These are phyloP conservation scores for Lachnellula arida DNA, from an alignment of 2,329 filamentous ascomycete species.

Conservation along the genomic window DNA sequence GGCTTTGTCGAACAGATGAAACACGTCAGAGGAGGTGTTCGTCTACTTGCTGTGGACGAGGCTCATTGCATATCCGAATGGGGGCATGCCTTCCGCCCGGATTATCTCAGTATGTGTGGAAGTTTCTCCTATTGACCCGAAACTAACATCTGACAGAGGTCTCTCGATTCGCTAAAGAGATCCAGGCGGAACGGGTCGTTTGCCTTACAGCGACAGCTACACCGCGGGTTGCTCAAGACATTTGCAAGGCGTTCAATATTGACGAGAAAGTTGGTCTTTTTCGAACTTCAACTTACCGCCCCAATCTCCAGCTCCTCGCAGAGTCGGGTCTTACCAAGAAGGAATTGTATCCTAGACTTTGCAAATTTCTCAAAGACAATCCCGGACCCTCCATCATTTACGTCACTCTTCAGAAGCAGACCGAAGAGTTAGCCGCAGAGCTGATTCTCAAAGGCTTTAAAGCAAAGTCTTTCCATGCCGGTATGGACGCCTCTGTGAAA, in stretches of 20 bases:
- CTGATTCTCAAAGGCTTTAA: conserved; percentile 38
- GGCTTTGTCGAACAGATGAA: conserved; percentile 53
- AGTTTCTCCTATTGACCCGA: not conserved
- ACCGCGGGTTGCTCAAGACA: conserved; percentile 49
- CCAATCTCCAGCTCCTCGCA: conserved; percentile 50
- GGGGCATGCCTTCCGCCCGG: conserved; percentile 46
- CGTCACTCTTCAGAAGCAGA: conserved; percentile 52
- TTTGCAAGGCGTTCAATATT: conserved; percentile 50
- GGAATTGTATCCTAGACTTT: conserved; percentile 43
- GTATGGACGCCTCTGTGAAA: conserved; percentile 43
- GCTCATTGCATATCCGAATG: conserved; percentile 56
- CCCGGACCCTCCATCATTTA: conserved; percentile 56
- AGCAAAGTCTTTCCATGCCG: conserved; percentile 46
- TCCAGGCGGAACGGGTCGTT: conserved; percentile 52
- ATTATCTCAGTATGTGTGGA: conserved; percentile 41
- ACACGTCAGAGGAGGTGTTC: conserved; percentile 48
- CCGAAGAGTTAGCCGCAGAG: conserved; percentile 39
- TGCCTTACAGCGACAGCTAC: conserved; percentile 59
- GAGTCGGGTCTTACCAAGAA: conserved; percentile 38
- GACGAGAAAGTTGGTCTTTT: conserved; percentile 44
- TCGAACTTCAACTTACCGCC: conserved; percentile 53
- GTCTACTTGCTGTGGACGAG: conserved; percentile 53
- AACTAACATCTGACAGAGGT: conserved; percentile 33
- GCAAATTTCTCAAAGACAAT: conserved; percentile 45
- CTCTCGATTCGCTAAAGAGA: conserved; percentile 50